Evolutionary conservation across 176 grass and related monocot species (phyloP), one percentile per base, ranked within the genome.

Genomic region (Aegilops sharonensis): DNA sequence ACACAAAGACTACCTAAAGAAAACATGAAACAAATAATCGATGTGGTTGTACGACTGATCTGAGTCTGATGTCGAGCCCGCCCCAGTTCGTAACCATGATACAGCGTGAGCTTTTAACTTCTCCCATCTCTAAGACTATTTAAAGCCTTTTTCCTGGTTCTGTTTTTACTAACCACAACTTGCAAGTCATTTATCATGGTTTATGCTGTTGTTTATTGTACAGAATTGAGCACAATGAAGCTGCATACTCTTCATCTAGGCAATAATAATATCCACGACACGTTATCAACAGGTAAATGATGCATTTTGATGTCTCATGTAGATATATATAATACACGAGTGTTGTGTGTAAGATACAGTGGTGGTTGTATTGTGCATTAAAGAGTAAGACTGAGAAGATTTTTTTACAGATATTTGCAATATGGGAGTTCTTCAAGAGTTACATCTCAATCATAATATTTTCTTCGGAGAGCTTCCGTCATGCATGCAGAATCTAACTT

Each of bases 401-500:
- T 64, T 64, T 24, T 79, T 59, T 86, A 23, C 75, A 86, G 84
- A 20, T 20, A 30, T 80, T 80, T 86, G 75, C 42, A 86, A 86
- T 25, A 79, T 86, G 30, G 79, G 8, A 68, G 78, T 11, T 42
- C 84, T 86, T 70, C 9, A 39, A 15, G 81, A 89, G 48, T 24
- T 85, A 63, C 4, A 72, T 10, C 40, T 84, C 1, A 35, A 34
- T 80, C 8, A n/a, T 6, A 85, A 80, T 39, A 11, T 9, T 9
- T 80, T 89, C 12, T 79, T 34, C 0, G 82, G 87, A n/a, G 23
- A 43, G 3, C 6, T 89, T 15, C 87, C 87, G 8, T 60, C 64
- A 70, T 89, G 87, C 36, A 45, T 89, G 9, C 9, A 9, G 56
- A 85, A 80, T 48, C 69, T 89, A 18, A 74, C 52, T 48, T 80